Percentiles rank a stretch among this genome's conserved stretches.
Evolutionary conservation across 179 eudicot genomes (phyloP).

Genomic region (Heliamphora pulchella): DNA sequence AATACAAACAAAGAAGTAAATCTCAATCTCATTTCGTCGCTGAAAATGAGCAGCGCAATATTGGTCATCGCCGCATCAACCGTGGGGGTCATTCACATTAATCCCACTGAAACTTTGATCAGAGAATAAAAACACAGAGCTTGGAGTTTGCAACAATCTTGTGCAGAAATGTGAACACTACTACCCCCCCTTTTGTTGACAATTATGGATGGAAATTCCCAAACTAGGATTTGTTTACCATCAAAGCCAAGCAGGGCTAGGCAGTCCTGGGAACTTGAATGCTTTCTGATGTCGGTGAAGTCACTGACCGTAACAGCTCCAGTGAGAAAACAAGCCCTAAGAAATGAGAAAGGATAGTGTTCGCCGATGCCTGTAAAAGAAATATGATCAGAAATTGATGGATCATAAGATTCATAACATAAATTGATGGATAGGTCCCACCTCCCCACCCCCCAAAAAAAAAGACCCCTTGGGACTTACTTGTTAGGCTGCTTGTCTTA

Average conservation of each 20-base stretch:
- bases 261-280: slow-evolving; percentile 45
- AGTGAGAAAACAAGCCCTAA: slow-evolving; percentile 73
- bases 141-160: not conserved
- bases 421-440: too few species aligned
- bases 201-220: not conserved
- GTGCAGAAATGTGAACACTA: not conserved
- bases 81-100: not conserved
- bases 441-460: too few species aligned
- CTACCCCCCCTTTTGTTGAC: not conserved
- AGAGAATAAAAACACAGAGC: not conserved
- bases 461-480: too few species aligned
- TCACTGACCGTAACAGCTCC: slow-evolving; percentile 85
- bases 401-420: too few species aligned
- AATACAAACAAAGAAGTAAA: not conserved
- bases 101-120: not conserved
- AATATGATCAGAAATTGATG: not conserved
- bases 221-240: not conserved
- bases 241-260: slow-evolving; percentile 13
- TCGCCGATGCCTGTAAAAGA: slow-evolving; percentile 78
- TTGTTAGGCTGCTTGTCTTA: too few species aligned
- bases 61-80: not conserved
- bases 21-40: too few species aligned
- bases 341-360: slow-evolving; percentile 86
- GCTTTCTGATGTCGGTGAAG: slow-evolving; percentile 48
- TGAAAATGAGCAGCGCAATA: not conserved